Percentiles rank a stretch among this genome's conserved stretches.
These are phyloP conservation scores for Jaapia argillacea DNA, from an alignment of 768 basidiomycete species.

Conservation along the genomic window DNA sequence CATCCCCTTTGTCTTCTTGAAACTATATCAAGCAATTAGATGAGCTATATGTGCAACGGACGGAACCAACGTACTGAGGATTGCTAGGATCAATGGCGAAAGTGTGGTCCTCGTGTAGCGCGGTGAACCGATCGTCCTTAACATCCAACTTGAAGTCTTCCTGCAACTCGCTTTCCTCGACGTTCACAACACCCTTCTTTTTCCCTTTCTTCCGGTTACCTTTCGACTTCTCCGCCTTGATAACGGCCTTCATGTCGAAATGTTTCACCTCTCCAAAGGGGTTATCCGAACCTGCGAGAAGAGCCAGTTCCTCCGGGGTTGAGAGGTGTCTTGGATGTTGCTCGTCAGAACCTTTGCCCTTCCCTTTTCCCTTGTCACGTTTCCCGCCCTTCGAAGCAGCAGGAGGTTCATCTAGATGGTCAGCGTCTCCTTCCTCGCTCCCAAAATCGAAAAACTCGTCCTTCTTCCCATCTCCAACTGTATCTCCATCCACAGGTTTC, in stretches of 20 bases:
- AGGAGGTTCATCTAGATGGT: too few species aligned
- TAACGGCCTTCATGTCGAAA: conserved; percentile 83
- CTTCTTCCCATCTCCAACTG: conserved; percentile 14
- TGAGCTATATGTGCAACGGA: not conserved
- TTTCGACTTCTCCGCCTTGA: conserved; percentile 77
- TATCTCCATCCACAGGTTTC: conserved; percentile 15
- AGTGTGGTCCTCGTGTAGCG: conserved; percentile 78
- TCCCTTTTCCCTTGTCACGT: conserved; percentile 11
- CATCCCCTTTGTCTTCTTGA: conserved; percentile 92
- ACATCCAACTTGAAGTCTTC: conserved; percentile 79
- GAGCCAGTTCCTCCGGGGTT: conserved; percentile 55
- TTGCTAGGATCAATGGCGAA: conserved; percentile 96
- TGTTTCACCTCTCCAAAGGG: conserved; percentile 53
- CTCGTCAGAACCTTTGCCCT: conserved; percentile 13
- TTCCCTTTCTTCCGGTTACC: conserved; percentile 25
- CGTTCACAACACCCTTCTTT: conserved; percentile 33
- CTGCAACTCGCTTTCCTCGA: conserved; percentile 57
- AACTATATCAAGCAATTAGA: conserved; percentile 35
- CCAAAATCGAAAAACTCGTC: conserved; percentile 77
- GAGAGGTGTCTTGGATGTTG: conserved; percentile 26
- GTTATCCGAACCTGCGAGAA: conserved; percentile 49
- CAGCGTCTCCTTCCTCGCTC: conserved; percentile 15
- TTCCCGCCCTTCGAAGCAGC: too few species aligned
- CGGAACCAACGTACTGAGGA: conserved; percentile 63
- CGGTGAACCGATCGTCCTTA: conserved; percentile 81